A percentile compares a stretch with the other conserved stretches of the same genome.
phyloP scores from a whole-genome alignment of 2,329 filamentous ascomycete species.

The Fusarium chaquense region DNA sequence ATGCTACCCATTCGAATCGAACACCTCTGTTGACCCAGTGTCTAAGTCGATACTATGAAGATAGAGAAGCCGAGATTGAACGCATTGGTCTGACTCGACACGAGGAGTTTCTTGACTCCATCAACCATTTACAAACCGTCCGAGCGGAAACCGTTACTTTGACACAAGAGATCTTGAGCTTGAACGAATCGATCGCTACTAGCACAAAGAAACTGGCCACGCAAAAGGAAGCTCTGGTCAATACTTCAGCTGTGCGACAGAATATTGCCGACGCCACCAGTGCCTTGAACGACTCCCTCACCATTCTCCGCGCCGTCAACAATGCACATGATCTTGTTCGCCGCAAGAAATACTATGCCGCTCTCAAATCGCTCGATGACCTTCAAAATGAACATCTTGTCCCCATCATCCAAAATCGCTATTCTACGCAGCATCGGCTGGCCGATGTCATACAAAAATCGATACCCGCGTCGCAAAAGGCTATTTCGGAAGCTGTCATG shows the following conservation, averaged over 20 bases:
- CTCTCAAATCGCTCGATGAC: constrained; percentile 92
- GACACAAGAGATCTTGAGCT: constrained; percentile 88
- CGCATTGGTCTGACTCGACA: constrained; percentile 94
- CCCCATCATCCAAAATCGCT: constrained; percentile 79
- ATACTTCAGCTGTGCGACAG: constrained; percentile 90
- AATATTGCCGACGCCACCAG: constrained; percentile 95
- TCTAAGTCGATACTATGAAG: constrained; percentile 78
- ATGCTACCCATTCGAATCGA: constrained; percentile 82
- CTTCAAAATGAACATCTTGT: constrained; percentile 93
- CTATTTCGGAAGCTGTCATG: constrained; percentile 97
- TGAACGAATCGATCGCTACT: constrained; percentile 94
- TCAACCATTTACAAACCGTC: constrained; percentile 92
- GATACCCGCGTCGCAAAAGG: constrained; percentile 89
- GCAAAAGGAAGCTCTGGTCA: constrained; percentile 94
- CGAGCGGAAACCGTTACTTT: constrained; percentile 89
- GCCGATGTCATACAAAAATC: constrained; percentile 97
- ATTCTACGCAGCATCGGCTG: constrained; percentile 93
- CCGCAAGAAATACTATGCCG: constrained; percentile 96
- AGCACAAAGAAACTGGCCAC: constrained; percentile 94
- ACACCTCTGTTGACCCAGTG: constrained; percentile 80
- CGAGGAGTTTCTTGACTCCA: constrained; percentile 93
- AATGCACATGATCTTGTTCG: constrained; percentile 91
- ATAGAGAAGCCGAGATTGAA: constrained; percentile 92
- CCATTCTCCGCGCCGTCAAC: constrained; percentile 92
- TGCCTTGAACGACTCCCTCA: constrained; percentile 89